phyloP scores from a whole-genome alignment of 2,329 filamentous ascomycete species.

The Colletotrichum lentis region DNA sequence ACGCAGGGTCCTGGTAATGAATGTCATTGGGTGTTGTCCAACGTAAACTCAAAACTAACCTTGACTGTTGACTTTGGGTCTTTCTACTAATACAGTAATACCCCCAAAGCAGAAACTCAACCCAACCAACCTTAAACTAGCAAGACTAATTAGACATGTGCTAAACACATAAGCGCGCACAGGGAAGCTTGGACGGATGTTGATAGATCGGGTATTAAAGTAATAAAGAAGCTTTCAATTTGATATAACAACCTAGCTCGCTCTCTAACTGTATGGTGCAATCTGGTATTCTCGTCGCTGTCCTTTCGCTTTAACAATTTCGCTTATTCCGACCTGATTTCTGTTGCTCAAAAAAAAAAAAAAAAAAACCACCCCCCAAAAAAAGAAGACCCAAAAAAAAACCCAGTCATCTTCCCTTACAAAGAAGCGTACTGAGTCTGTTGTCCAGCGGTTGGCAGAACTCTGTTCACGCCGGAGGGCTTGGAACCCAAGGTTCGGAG shows the following conservation, averaged over 20 bases:
- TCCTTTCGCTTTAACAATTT: not conserved
- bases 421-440: not conserved
- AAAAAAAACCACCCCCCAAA: too few relatives aligned
- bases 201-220: not conserved
- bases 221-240: not conserved
- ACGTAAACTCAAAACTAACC: not conserved
- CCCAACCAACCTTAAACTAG: not conserved
- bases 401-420: not conserved
- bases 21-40: not conserved
- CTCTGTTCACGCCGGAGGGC: not conserved
- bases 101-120: not conserved
- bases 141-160: not conserved
- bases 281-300: slow-evolving; percentile 10
- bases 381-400: too few relatives aligned
- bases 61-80: not conserved
- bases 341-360: too few relatives aligned
- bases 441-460: not conserved
- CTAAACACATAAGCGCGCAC: too few relatives aligned
- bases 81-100: not conserved
- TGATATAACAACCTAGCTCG: not conserved
- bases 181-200: too few relatives aligned
- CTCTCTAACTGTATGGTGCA: not conserved
- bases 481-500: slow-evolving; percentile 41
- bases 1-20: not conserved
- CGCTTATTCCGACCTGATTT: not conserved